Percentiles rank a stretch among this genome's conserved stretches.
Evolutionary conservation across 2,329 filamentous ascomycete species (phyloP).

Genomic region (Laburnicola sp.): DNA sequence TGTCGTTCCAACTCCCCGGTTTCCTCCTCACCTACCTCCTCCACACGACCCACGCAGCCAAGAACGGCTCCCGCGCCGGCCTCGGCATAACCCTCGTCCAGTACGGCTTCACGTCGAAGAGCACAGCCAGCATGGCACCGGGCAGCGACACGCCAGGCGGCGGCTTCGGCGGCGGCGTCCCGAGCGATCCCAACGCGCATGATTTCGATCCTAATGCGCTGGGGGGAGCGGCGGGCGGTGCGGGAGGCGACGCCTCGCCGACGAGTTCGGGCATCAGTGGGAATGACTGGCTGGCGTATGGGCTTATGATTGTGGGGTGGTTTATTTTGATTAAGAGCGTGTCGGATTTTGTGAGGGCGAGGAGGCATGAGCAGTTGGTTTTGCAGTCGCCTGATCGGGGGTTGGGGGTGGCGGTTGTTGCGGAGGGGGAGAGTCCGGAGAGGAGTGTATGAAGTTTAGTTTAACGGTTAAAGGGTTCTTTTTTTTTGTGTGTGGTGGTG

Average conservation of each 20-base stretch:
- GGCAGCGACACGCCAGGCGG: slow-evolving; percentile 55
- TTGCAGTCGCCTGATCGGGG: slow-evolving; percentile 90
- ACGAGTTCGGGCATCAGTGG: slow-evolving; percentile 63
- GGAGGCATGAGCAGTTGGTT: slow-evolving; percentile 89
- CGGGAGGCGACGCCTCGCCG: slow-evolving; percentile 38
- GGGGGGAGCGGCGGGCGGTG: slow-evolving; percentile 34
- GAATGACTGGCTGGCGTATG: slow-evolving; percentile 87
- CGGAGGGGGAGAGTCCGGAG: slow-evolving; percentile 79
- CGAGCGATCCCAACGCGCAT: slow-evolving; percentile 86
- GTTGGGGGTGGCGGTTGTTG: slow-evolving; percentile 80
- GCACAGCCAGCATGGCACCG: slow-evolving; percentile 45
- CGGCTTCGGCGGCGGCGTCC: slow-evolving; percentile 60
- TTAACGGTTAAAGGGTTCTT: no score
- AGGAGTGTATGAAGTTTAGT: slow-evolving; percentile 54
- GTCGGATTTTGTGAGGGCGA: slow-evolving; percentile 83
- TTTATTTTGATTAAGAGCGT: slow-evolving; percentile 93
- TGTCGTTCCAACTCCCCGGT: slow-evolving; percentile 95
- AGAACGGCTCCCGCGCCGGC: slow-evolving; percentile 93
- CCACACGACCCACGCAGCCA: slow-evolving; percentile 96
- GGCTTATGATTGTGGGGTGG: slow-evolving; percentile 96
- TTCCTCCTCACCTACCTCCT: slow-evolving; percentile 98
- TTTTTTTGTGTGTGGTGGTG: no score
- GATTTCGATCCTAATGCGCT: slow-evolving; percentile 79
- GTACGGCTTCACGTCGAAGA: slow-evolving; percentile 95
- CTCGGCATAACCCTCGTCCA: slow-evolving; percentile 94